Conservation (phyloP, 176 grass and related monocot species). For the Oryza australiensis region DNA sequence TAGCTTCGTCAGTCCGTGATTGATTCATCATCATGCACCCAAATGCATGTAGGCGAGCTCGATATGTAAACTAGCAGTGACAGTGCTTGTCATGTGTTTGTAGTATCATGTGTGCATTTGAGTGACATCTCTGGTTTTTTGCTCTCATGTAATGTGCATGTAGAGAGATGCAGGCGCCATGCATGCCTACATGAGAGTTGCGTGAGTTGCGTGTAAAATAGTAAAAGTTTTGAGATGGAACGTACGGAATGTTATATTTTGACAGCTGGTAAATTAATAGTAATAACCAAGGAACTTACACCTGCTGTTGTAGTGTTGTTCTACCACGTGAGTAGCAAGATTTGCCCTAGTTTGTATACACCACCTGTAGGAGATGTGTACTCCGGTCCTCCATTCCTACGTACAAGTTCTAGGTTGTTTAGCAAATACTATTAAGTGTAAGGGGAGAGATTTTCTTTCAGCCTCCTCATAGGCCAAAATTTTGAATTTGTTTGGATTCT, state of each 20-base stretch:
- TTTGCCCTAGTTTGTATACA: too few relatives aligned
- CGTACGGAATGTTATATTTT: conserved; percentile 6
- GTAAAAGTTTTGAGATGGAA: conserved; percentile 4
- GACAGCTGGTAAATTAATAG: conserved; percentile 23
- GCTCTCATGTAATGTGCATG: conserved; percentile 22
- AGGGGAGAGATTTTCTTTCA: too few relatives aligned
- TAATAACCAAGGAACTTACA: conserved; percentile 11
- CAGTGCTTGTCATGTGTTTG: background rate
- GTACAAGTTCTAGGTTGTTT: too few relatives aligned
- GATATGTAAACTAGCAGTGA: background rate
- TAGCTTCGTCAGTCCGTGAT: conserved; percentile 21
- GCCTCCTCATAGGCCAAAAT: too few relatives aligned
- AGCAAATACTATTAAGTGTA: too few relatives aligned
- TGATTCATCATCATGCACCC: background rate
- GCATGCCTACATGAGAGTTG: background rate
- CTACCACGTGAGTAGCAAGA: too few relatives aligned
- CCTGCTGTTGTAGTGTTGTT: too few relatives aligned
- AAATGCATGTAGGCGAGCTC: background rate
- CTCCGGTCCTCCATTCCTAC: too few relatives aligned
- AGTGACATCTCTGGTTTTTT: conserved; percentile 25
- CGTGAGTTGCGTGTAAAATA: conserved; percentile 35
- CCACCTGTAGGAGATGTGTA: too few relatives aligned
- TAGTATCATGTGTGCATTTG: too few relatives aligned
- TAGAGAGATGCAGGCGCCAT: background rate
- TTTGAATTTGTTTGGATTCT: too few relatives aligned